phyloP scores from a whole-genome alignment of 495 filamentous ascomycete genomes.

The Trichoderma gamsii region DNA sequence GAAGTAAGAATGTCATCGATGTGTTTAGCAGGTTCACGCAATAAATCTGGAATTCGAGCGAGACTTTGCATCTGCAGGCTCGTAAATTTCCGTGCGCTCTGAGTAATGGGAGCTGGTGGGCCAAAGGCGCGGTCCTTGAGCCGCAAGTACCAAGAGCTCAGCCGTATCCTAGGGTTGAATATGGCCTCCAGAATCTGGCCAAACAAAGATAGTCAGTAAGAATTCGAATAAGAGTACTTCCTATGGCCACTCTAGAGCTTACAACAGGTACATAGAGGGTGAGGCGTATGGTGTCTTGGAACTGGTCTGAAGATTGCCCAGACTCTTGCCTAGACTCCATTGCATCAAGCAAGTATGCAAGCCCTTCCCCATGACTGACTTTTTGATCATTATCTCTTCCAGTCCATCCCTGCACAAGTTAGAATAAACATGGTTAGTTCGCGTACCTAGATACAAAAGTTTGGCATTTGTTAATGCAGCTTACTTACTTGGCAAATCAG shows the following conservation, averaged over 20 bases:
- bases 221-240: background rate
- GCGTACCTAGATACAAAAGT: background rate
- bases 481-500: slow-evolving; percentile 36
- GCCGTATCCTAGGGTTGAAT: slow-evolving; percentile 3
- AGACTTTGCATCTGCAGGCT: background rate
- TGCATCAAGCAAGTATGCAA: background rate
- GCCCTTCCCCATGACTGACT: background rate
- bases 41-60: background rate
- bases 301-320: background rate
- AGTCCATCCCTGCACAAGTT: background rate
- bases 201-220: background rate
- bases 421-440: background rate
- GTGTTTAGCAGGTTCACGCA: background rate
- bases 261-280: background rate
- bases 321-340: background rate
- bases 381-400: background rate
- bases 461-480: background rate
- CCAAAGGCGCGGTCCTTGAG: background rate
- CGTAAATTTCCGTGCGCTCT: background rate
- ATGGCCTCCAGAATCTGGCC: background rate
- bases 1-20: background rate
- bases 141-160: background rate
- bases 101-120: background rate
- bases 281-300: background rate
- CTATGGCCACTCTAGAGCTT: background rate